phyloP scores from a whole-genome alignment of 345 rosid species.

The Rhizophora apiculata region DNA sequence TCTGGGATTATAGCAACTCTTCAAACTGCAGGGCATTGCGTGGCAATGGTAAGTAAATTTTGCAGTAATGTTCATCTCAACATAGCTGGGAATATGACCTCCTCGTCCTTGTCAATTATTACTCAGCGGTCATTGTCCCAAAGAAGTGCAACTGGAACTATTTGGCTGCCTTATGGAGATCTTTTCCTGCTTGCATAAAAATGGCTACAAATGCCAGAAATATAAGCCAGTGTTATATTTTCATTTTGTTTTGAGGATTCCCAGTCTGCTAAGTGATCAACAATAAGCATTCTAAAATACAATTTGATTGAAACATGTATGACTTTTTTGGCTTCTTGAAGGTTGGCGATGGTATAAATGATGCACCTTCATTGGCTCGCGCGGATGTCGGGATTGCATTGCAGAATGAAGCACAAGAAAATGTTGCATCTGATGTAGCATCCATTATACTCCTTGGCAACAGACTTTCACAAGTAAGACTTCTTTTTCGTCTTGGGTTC shows the following conservation, averaged over 20 bases:
- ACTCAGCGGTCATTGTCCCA: neutral
- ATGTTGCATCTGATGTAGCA: constrained; percentile 87
- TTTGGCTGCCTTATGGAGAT: neutral
- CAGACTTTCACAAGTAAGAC: constrained; percentile 74
- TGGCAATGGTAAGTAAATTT: constrained; percentile 67
- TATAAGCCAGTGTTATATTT: neutral
- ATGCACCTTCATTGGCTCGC: constrained; percentile 92
- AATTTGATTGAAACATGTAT: constrained; percentile 13
- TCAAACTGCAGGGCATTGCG: constrained; percentile 71
- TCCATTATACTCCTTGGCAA: constrained; percentile 86
- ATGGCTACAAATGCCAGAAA: no score
- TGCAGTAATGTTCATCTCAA: neutral
- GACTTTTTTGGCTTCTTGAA: constrained; percentile 25
- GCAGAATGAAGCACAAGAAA: constrained; percentile 82
- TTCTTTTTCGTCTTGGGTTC: neutral
- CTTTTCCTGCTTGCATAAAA: neutral
- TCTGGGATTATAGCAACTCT: constrained; percentile 61
- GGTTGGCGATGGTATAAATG: constrained; percentile 98
- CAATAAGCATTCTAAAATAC: neutral
- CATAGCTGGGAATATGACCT: neutral
- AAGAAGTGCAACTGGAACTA: neutral
- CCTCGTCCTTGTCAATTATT: constrained; percentile 7
- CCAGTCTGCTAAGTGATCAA: neutral
- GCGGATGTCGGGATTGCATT: constrained; percentile 93
- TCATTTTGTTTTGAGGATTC: neutral